Conservation (phyloP, 179 eudicot genomes). For the Kewa caespitosa region DNA sequence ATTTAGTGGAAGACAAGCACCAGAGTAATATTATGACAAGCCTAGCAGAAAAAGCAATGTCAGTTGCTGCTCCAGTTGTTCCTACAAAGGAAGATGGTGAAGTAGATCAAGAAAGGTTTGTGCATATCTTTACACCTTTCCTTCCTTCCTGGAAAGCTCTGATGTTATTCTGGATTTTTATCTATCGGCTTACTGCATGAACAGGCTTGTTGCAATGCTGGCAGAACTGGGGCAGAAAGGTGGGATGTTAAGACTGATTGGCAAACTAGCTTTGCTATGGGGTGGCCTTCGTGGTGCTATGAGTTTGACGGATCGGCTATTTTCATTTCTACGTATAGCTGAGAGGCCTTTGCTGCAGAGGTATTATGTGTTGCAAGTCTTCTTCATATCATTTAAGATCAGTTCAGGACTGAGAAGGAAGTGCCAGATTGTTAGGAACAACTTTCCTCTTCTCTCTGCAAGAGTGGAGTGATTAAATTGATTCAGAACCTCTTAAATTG, state of each 20-base stretch:
- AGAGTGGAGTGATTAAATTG: neutral
- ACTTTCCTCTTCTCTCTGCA: neutral
- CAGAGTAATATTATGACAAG: constrained; percentile 62
- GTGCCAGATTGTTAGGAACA: neutral
- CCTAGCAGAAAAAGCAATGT: constrained; percentile 96
- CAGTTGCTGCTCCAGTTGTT: constrained; percentile 94
- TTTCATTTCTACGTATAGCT: constrained; percentile 69
- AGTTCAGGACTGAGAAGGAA: neutral
- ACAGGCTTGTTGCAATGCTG: constrained; percentile 81
- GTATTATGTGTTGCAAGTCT: constrained; percentile 29
- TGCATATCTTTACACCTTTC: constrained; percentile 1
- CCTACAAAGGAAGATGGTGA: constrained; percentile 81
- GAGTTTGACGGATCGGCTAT: constrained; percentile 80
- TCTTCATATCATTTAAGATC: neutral
- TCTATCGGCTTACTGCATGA: constrained; percentile 16
- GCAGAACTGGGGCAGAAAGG: constrained; percentile 85
- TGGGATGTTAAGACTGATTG: constrained; percentile 70
- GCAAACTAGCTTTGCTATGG: constrained; percentile 91
- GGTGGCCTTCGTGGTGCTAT: constrained; percentile 99
- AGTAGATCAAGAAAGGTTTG: constrained; percentile 89
- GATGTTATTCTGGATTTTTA: neutral
- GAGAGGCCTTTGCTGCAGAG: constrained; percentile 85
- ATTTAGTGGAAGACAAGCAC: constrained; percentile 36
- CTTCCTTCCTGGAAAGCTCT: neutral
- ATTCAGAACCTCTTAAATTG: neutral